Evolutionary conservation across 2,329 filamentous ascomycete species (phyloP).

Genomic region (Ophiosphaerella herpotricha): DNA sequence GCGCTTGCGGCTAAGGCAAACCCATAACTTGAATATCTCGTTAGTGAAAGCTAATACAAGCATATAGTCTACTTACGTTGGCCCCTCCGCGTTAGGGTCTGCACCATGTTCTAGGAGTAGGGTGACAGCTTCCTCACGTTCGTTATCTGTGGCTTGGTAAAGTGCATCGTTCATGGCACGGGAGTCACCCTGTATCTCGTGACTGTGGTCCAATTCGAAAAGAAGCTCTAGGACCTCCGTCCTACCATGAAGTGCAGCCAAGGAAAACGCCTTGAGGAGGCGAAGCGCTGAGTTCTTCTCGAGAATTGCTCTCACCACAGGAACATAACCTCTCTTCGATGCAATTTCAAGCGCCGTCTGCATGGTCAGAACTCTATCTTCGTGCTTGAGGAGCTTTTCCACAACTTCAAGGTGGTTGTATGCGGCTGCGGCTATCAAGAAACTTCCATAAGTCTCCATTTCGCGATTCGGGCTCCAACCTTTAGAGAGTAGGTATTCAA

Average conservation of each 20-base stretch:
- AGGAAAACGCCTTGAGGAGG: slow-evolving; percentile 24
- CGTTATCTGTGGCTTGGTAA: slow-evolving; percentile 24
- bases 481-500: slow-evolving; percentile 19
- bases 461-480: slow-evolving; percentile 19
- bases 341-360: slow-evolving; percentile 27
- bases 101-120: slow-evolving; percentile 25
- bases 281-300: slow-evolving; percentile 13
- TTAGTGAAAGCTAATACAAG: slow-evolving; percentile 4
- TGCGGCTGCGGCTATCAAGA: slow-evolving; percentile 25
- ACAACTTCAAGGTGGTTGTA: slow-evolving; percentile 28
- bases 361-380: slow-evolving; percentile 18
- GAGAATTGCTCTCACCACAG: slow-evolving; percentile 20
- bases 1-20: slow-evolving; percentile 24
- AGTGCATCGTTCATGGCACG: slow-evolving; percentile 16
- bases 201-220: background rate
- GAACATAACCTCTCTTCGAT: slow-evolving; percentile 21
- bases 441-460: slow-evolving; percentile 26
- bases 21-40: slow-evolving; percentile 12
- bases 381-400: slow-evolving; percentile 19
- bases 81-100: slow-evolving; percentile 24
- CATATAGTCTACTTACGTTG: slow-evolving; percentile 9
- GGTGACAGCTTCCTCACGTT: slow-evolving; percentile 23
- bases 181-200: background rate
- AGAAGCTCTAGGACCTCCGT: slow-evolving; percentile 20
- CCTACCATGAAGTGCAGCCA: slow-evolving; percentile 24